phyloP scores from a whole-genome alignment of 176 grass and related monocot species.

The Pontederia paniculata region DNA sequence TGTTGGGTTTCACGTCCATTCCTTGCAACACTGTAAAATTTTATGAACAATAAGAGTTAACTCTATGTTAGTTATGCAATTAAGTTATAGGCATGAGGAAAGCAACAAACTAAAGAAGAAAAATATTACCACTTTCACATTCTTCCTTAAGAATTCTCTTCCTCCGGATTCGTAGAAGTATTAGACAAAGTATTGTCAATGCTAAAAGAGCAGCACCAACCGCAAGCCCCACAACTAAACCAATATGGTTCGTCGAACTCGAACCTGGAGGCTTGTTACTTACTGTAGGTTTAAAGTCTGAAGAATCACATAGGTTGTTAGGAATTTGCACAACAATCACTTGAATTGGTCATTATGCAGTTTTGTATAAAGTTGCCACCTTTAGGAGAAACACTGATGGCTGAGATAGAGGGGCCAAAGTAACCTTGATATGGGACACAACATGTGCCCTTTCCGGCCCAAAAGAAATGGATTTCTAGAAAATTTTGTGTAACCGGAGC shows the following conservation, averaged over 20 bases:
- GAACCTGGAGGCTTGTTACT: constrained; percentile 15
- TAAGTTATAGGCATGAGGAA: background rate
- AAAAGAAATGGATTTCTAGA: constrained; percentile 92
- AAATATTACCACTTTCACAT: constrained; percentile 1
- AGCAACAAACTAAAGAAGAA: background rate
- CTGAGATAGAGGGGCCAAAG: constrained; percentile 60
- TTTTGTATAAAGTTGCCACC: constrained; percentile 8
- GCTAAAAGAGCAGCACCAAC: constrained; percentile 35
- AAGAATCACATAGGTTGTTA: background rate
- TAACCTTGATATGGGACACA: constrained; percentile 51
- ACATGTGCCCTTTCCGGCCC: constrained; percentile 88
- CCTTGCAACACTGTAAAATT: constrained; percentile 43
- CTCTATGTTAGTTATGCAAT: background rate
- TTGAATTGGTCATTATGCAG: background rate
- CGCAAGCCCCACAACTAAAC: constrained; percentile 38
- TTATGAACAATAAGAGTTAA: background rate
- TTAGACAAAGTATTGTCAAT: constrained; percentile 22
- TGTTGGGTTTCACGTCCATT: constrained; percentile 42
- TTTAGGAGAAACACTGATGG: constrained; percentile 56
- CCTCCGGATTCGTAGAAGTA: constrained; percentile 14
- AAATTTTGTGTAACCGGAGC: constrained; percentile 66
- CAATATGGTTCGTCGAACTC: constrained; percentile 11
- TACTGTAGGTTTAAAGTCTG: constrained; percentile 66
- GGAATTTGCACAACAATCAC: background rate
- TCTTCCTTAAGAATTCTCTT: constrained; percentile 12